Percentiles rank a stretch among this genome's conserved stretches.
Conservation (phyloP, 805 yeast genomes). For the Schwanniomyces yamadae region DNA sequence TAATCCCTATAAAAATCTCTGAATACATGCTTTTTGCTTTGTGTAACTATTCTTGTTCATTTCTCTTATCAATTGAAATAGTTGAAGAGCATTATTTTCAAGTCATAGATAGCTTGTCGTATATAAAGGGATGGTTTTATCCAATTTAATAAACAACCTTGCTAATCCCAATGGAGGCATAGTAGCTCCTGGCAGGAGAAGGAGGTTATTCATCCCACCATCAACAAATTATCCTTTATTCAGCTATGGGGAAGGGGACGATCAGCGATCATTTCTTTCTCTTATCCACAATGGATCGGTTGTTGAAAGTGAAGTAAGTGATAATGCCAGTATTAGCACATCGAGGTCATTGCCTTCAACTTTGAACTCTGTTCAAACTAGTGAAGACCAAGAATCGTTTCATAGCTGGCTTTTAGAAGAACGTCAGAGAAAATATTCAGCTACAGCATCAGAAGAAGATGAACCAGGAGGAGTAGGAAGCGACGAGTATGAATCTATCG, state of each 20-base stretch:
- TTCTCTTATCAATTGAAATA: too few relatives aligned
- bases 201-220: conserved; percentile 44
- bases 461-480: conserved; percentile 12
- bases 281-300: conserved; percentile 36
- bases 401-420: conserved; percentile 45
- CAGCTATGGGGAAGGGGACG: conserved; percentile 43
- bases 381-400: conserved; percentile 39
- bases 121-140: conserved; percentile 42
- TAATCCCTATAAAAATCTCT: too few relatives aligned
- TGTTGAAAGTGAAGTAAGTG: conserved; percentile 31
- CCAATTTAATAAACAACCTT: conserved; percentile 37
- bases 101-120: too few relatives aligned
- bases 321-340: conserved; percentile 40
- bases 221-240: conserved; percentile 43
- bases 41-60: too few relatives aligned
- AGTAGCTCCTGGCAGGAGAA: conserved; percentile 33
- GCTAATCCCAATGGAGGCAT: conserved; percentile 38
- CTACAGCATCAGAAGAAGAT: conserved; percentile 13
- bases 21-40: too few relatives aligned
- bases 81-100: too few relatives aligned
- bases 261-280: conserved; percentile 44
- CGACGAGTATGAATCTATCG: conserved; percentile 1
- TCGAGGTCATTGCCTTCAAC: conserved; percentile 44
- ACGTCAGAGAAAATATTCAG: conserved; percentile 37
- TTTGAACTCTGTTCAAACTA: conserved; percentile 32